phyloP scores from a whole-genome alignment of 2,329 filamentous ascomycete genomes.

The Cladophialophora yegresii region DNA sequence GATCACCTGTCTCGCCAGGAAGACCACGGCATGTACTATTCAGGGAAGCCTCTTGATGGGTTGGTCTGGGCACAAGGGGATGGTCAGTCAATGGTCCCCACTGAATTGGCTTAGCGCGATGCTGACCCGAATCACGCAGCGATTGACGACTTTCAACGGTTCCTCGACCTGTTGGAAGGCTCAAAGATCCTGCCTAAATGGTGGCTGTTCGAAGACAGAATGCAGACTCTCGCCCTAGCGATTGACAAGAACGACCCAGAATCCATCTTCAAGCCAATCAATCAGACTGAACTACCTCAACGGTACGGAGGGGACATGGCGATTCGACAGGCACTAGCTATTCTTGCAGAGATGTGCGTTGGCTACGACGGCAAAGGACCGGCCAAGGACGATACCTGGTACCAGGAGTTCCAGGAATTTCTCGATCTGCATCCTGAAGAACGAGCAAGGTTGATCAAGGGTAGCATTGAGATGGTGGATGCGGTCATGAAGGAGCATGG shows the following conservation, averaged over 20 bases:
- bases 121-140: neutral
- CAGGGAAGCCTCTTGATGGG: constrained; percentile 42
- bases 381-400: constrained; percentile 35
- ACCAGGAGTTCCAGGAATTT: constrained; percentile 46
- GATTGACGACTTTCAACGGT: constrained; percentile 43
- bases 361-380: constrained; percentile 36
- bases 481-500: constrained; percentile 27
- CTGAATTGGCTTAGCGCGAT: neutral
- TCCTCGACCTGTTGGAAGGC: constrained; percentile 40
- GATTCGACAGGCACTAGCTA: constrained; percentile 31
- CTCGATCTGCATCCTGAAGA: constrained; percentile 39
- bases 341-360: constrained; percentile 36
- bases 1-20: constrained; percentile 36
- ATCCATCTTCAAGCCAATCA: constrained; percentile 31
- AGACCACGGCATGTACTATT: constrained; percentile 36
- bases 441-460: constrained; percentile 37
- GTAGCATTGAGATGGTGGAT: constrained; percentile 34
- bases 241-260: constrained; percentile 33
- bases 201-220: constrained; percentile 36
- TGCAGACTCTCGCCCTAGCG: constrained; percentile 33
- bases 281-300: constrained; percentile 33
- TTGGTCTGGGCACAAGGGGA: constrained; percentile 38
- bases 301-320: constrained; percentile 34
- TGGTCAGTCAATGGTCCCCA: constrained; percentile 16
- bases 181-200: constrained; percentile 44